Evolutionary conservation across 768 basidiomycete genomes (phyloP).

Genomic region (Chalciporus sphaerocephalus): DNA sequence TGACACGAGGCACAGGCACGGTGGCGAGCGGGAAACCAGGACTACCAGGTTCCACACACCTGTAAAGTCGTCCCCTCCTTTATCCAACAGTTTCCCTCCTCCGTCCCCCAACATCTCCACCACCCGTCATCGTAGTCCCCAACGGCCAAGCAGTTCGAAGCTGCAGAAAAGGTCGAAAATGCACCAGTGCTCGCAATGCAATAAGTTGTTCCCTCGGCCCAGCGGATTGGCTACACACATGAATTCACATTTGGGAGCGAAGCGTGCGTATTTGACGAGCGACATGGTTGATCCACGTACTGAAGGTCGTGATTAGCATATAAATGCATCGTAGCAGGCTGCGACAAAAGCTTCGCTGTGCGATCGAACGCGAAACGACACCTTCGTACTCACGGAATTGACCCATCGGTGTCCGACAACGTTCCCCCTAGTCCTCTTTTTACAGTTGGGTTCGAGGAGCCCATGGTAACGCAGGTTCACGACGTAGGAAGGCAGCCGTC

Average conservation of each 20-base stretch:
- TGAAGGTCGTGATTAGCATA: constrained; percentile 16
- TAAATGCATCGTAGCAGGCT: constrained; percentile 55
- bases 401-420: constrained; percentile 20
- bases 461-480: constrained; percentile 42
- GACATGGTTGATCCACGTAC: constrained; percentile 1
- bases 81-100: background rate
- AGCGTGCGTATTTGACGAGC: constrained; percentile 34
- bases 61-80: constrained; percentile 2
- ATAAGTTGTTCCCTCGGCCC: constrained; percentile 46
- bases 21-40: constrained; percentile 4
- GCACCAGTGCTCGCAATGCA: constrained; percentile 44
- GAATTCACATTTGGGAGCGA: constrained; percentile 50
- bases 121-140: constrained; percentile 7
- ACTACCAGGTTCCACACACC: constrained; percentile 15
- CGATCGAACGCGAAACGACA: constrained; percentile 80
- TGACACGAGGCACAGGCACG: constrained; percentile 22
- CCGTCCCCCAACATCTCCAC: constrained; percentile 9
- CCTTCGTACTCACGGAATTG: constrained; percentile 67
- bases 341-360: constrained; percentile 67
- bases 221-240: constrained; percentile 51
- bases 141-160: constrained; percentile 7
- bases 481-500: constrained; percentile 34
- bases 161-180: constrained; percentile 42
- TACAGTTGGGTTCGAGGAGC: constrained; percentile 43
- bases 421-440: constrained; percentile 24